Evolutionary conservation across 306 rosid genomes (phyloP), one percentile per base, ranked within the genome.

Genomic region (Trichosanthes truncata): DNA sequence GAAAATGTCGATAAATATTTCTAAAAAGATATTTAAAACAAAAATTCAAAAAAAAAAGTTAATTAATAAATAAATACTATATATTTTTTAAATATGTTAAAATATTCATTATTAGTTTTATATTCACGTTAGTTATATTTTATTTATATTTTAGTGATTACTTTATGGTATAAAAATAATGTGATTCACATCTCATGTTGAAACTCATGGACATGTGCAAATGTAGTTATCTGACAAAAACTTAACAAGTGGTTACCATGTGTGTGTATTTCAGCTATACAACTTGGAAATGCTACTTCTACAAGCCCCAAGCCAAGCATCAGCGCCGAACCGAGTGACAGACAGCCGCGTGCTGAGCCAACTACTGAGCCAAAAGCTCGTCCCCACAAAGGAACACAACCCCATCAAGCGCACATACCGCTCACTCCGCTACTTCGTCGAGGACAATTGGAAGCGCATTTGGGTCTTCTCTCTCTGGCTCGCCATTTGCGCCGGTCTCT

Each of bases 241-340:
- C 2, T 29, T 29, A 29, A 29, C 33, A 29, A 1, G 33, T 29
- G 33, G 2, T 29, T 29, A 40, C 45, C 45, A 4, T 51, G 57
- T 51, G 12, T 57, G 12, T 12, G 20, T 10, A 0, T 21, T 26
- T 5, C 88, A 94, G 98, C 0, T 94, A 26, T 88, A 88, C 89
- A 94, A 88, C 88, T 86, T 92, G 89, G 97, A 94, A 81, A 89
- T 76, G 93, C 87, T 94, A 7, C 93, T 94, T 21, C 81, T 94
- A 18, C 96, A 90, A 84, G 98, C 85, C 1, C 98, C 98, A 49
- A 84, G 73, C 71, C 89, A 89, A 78, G 78, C 57, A 11, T 89
- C 95, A 23, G 74, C 51, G 41, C 60, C 89, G 5, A 89, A 88
- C 82, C 79, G 87, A 0, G 87, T 55, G 6, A 86, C 90, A 1